Evolutionary conservation across 202 grass and related monocot species (phyloP).

Genomic region (Digitaria exilis): DNA sequence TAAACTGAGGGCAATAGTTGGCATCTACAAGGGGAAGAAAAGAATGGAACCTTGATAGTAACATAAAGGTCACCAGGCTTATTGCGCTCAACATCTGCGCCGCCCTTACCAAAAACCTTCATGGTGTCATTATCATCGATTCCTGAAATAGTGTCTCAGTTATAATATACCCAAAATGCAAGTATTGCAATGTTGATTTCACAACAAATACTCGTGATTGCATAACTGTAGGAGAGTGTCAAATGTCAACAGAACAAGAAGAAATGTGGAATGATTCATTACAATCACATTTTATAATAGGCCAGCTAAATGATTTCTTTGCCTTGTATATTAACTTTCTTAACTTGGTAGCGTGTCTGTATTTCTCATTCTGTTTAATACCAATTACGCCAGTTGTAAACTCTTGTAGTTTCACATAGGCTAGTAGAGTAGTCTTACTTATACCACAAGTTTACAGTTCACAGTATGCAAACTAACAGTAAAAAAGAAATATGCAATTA

Average conservation of each 20-base stretch:
- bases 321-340: not conserved
- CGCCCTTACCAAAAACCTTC: conserved; percentile 84
- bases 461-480: not conserved
- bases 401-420: not conserved
- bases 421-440: conserved; percentile 19
- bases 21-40: not conserved
- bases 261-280: conserved; percentile 23
- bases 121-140: conserved; percentile 80
- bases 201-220: conserved; percentile 28
- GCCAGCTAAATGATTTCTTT: conserved; percentile 18
- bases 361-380: not conserved
- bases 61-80: conserved; percentile 95
- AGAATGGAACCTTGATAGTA: conserved; percentile 72
- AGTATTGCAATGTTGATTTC: conserved; percentile 5
- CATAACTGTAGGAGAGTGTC: conserved; percentile 13
- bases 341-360: conserved; percentile 1
- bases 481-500: too few species aligned
- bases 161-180: conserved; percentile 24
- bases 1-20: conserved; percentile 17
- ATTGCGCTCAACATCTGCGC: conserved; percentile 78
- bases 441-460: conserved; percentile 11
- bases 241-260: conserved; percentile 35
- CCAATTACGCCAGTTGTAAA: conserved; percentile 13
- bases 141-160: conserved; percentile 44
- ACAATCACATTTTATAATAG: not conserved